Percentiles rank a stretch among this genome's conserved stretches.
These are phyloP conservation scores for Globisporangium cystogenes DNA, from an alignment of 352 stramenopile genomes.

Conservation along the genomic window DNA sequence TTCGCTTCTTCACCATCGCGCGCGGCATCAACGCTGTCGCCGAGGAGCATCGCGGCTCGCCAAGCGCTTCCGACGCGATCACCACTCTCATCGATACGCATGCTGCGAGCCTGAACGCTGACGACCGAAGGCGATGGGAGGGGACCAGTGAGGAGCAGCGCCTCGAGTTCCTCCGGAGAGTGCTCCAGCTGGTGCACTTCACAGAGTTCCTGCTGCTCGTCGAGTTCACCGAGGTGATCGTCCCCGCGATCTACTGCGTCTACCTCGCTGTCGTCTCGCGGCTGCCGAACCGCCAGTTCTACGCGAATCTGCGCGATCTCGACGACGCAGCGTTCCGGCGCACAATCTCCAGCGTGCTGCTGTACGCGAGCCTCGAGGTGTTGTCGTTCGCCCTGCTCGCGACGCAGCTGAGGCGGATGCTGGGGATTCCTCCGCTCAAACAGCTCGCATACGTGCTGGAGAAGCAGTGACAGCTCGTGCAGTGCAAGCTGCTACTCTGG, in stretches of 20 bases:
- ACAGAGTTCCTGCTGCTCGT: conserved; percentile 15
- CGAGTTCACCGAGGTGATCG: conserved; percentile 15
- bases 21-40: too few relatives aligned
- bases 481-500: conserved; percentile 26
- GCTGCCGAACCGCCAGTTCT: not conserved
- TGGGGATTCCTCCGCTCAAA: conserved; percentile 15
- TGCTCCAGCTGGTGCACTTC: conserved; percentile 9
- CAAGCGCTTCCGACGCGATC: too few relatives aligned
- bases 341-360: conserved; percentile 15
- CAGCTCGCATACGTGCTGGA: conserved; percentile 29
- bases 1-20: too few relatives aligned
- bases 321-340: not conserved
- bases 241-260: conserved; percentile 17
- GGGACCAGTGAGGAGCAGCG: too few relatives aligned
- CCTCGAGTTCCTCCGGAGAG: not conserved
- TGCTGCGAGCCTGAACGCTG: too few relatives aligned
- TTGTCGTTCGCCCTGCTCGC: conserved; percentile 19
- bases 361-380: conserved; percentile 27
- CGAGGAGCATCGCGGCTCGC: too few relatives aligned
- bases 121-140: too few relatives aligned
- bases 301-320: not conserved
- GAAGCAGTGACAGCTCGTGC: conserved; percentile 22
- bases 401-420: not conserved
- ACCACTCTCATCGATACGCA: too few relatives aligned
- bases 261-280: not conserved